Evolutionary conservation across 352 stramenopile genomes (phyloP).

Genomic region (Globisporangium radiosum): DNA sequence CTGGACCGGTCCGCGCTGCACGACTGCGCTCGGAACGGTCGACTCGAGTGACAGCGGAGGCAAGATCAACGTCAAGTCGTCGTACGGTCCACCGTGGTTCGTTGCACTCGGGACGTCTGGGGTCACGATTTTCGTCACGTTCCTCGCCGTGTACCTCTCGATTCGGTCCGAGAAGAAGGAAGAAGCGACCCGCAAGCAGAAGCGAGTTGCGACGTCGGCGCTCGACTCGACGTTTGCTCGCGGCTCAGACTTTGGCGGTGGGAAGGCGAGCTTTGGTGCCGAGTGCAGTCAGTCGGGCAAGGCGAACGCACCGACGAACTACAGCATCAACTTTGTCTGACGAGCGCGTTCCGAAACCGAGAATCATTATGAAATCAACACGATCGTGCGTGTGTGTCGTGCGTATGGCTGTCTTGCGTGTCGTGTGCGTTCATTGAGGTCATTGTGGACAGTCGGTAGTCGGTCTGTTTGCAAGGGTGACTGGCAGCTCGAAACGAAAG

Average conservation of each 20-base stretch:
- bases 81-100: constrained; percentile 12
- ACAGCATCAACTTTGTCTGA: constrained; percentile 34
- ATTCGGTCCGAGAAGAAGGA: constrained; percentile 10
- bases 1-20: constrained; percentile 48
- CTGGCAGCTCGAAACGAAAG: too few relatives aligned
- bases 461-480: too few relatives aligned
- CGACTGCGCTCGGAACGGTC: constrained; percentile 9
- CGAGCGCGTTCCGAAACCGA: too few relatives aligned
- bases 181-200: too few relatives aligned
- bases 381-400: too few relatives aligned
- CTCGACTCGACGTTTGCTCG: too few relatives aligned
- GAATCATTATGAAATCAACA: too few relatives aligned
- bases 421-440: too few relatives aligned
- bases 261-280: constrained; percentile 10
- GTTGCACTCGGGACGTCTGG: constrained; percentile 1
- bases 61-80: constrained; percentile 8
- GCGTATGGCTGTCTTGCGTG: too few relatives aligned
- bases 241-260: constrained; percentile 1
- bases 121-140: constrained; percentile 5
- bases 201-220: too few relatives aligned
- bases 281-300: too few relatives aligned
- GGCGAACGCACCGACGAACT: constrained; percentile 6
- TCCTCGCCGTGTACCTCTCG: constrained; percentile 8
- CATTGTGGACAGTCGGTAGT: too few relatives aligned
- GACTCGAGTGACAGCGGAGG: constrained; percentile 2